These are phyloP conservation scores for Ramichloridium luteum DNA, from an alignment of 2,329 filamentous ascomycete species.

Conservation along the genomic window DNA sequence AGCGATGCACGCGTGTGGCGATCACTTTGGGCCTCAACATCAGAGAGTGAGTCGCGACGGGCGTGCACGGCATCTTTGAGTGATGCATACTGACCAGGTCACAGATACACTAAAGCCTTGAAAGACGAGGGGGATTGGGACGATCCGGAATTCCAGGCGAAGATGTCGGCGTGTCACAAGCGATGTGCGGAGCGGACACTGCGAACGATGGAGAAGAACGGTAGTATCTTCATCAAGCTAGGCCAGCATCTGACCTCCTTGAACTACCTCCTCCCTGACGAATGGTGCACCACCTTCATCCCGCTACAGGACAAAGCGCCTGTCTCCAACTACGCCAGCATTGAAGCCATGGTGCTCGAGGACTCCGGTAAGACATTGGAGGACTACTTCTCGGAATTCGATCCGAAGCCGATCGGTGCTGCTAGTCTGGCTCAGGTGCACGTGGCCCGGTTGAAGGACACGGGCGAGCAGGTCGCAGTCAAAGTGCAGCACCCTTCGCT, in stretches of 20 bases:
- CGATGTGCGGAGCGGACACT: slow-evolving; percentile 83
- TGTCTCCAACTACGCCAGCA: slow-evolving; percentile 75
- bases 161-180: slow-evolving; percentile 75
- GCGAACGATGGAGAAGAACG: slow-evolving; percentile 81
- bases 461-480: slow-evolving; percentile 78
- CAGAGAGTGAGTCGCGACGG: slow-evolving; percentile 59
- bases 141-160: slow-evolving; percentile 49
- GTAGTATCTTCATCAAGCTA: slow-evolving; percentile 96
- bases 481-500: slow-evolving; percentile 90
- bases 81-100: slow-evolving; percentile 4
- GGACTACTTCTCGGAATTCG: slow-evolving; percentile 80
- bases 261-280: slow-evolving; percentile 80
- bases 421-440: slow-evolving; percentile 94
- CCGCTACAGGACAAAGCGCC: slow-evolving; percentile 93
- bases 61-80: too few relatives aligned
- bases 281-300: slow-evolving; percentile 94
- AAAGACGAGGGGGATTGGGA: slow-evolving; percentile 52
- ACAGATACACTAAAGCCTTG: slow-evolving; percentile 75
- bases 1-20: slow-evolving; percentile 68
- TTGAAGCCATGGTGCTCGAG: slow-evolving; percentile 70
- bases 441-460: slow-evolving; percentile 68
- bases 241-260: slow-evolving; percentile 93
- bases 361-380: slow-evolving; percentile 71
- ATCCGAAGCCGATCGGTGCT: slow-evolving; percentile 69
- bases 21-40: slow-evolving; percentile 67